phyloP scores from a whole-genome alignment of 2,329 filamentous ascomycete genomes.

The Myotisia sp. region DNA sequence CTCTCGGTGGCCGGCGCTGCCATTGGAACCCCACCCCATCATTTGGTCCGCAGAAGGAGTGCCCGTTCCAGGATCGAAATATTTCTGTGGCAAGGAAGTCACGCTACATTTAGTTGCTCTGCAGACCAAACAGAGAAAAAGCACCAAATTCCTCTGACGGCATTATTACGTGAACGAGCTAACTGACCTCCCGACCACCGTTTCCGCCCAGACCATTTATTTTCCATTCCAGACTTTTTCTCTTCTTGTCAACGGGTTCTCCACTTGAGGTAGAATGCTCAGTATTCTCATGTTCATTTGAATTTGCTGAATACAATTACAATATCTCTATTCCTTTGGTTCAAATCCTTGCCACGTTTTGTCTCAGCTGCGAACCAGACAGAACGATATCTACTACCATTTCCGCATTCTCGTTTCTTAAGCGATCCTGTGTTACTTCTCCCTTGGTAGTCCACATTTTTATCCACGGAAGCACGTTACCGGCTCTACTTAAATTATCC shows the following conservation, averaged over 20 bases:
- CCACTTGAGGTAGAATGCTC: slow-evolving; percentile 15
- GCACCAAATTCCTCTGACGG: slow-evolving; percentile 4
- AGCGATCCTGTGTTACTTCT: background rate
- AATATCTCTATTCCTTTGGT: slow-evolving; percentile 13
- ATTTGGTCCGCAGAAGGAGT: background rate
- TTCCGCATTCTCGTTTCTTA: background rate
- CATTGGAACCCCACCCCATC: background rate
- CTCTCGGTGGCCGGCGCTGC: background rate
- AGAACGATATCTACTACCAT: background rate
- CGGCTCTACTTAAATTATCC: background rate
- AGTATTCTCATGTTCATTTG: slow-evolving; percentile 15
- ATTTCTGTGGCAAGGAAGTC: no score
- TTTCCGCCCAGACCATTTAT: no score
- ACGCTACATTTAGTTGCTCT: background rate
- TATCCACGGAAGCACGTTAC: slow-evolving; percentile 2
- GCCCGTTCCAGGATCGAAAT: no score
- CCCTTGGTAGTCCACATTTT: background rate
- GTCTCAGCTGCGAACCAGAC: no score
- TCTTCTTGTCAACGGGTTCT: slow-evolving; percentile 11
- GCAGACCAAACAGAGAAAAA: background rate
- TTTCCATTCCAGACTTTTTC: background rate
- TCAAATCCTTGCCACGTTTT: slow-evolving; percentile 12
- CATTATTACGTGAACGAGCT: no score
- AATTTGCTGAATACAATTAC: slow-evolving; percentile 11
- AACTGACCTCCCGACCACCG: no score